Conservation (phyloP, 2,329 filamentous ascomycete species). For the Neopestalotiopsis sp. region DNA sequence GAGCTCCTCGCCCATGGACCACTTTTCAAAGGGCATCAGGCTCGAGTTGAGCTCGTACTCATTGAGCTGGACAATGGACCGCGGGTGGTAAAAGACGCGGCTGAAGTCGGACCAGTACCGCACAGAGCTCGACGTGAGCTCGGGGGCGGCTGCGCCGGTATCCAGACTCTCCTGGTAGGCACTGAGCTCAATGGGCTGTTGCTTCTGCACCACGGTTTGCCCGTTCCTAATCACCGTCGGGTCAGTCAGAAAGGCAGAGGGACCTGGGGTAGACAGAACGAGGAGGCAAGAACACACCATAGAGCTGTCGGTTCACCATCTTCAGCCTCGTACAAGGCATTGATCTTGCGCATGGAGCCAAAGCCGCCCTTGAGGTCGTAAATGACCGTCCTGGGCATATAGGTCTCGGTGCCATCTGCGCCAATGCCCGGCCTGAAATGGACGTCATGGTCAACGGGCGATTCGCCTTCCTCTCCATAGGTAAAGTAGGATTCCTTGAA, state of each 20-base stretch:
- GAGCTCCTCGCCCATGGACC: slow-evolving; percentile 74
- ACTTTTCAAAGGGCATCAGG: slow-evolving; percentile 83
- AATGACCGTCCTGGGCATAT: slow-evolving; percentile 86
- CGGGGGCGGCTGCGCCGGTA: slow-evolving; percentile 66
- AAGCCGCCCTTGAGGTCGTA: slow-evolving; percentile 97
- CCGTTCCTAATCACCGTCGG: slow-evolving; percentile 61
- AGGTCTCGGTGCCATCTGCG: slow-evolving; percentile 86
- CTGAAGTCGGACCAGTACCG: slow-evolving; percentile 98
- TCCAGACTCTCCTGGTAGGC: slow-evolving; percentile 84
- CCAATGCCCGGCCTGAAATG: slow-evolving; percentile 87
- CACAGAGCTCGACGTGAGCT: slow-evolving; percentile 73
- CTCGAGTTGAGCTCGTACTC: slow-evolving; percentile 85
- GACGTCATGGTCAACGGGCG: slow-evolving; percentile 80
- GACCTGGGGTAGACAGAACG: neutral
- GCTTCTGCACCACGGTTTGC: slow-evolving; percentile 69
- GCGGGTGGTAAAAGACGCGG: slow-evolving; percentile 89
- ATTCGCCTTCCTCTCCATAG: slow-evolving; percentile 71
- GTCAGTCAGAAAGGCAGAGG: neutral
- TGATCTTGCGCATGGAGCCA: slow-evolving; percentile 85
- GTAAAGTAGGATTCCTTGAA: slow-evolving; percentile 94
- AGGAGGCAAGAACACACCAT: slow-evolving; percentile 39
- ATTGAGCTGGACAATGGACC: slow-evolving; percentile 83
- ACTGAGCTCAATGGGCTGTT: slow-evolving; percentile 70
- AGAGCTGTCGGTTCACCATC: slow-evolving; percentile 40
- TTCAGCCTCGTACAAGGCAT: slow-evolving; percentile 77